Evolutionary conservation across 371 early-diverging fungal species (phyloP).

Genomic region (Actinomortierella ambigua): DNA sequence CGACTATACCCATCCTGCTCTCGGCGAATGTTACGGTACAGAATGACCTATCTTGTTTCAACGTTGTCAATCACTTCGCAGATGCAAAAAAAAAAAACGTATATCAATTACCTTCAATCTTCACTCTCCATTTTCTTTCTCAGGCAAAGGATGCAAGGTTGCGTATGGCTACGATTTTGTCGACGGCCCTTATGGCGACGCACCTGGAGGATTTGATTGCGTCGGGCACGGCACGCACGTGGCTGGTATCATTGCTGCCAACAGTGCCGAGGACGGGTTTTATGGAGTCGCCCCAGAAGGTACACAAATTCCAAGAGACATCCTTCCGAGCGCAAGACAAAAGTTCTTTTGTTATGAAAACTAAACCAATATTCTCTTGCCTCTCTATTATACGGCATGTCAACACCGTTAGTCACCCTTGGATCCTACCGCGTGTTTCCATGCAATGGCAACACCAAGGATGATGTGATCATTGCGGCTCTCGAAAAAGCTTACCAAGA

Average conservation of each 20-base stretch:
- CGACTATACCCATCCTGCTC: slow-evolving; percentile 69
- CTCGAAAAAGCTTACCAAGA: slow-evolving; percentile 62
- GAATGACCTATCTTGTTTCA: neutral
- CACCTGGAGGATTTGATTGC: slow-evolving; percentile 29
- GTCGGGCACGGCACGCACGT: slow-evolving; percentile 68
- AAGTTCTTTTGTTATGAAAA: no score
- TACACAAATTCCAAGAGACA: no score
- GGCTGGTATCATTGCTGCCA: slow-evolving; percentile 63
- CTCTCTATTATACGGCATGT: no score
- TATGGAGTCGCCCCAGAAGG: slow-evolving; percentile 65
- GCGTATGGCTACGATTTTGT: slow-evolving; percentile 60
- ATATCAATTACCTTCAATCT: neutral
- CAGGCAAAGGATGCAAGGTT: slow-evolving; percentile 56
- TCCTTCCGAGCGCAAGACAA: no score
- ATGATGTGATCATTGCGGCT: slow-evolving; percentile 69
- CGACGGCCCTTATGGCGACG: slow-evolving; percentile 32
- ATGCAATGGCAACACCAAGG: slow-evolving; percentile 60
- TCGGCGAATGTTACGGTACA: slow-evolving; percentile 74
- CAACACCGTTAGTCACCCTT: slow-evolving; percentile 54
- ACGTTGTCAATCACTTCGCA: neutral
- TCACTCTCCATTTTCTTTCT: neutral
- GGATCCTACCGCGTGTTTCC: slow-evolving; percentile 69
- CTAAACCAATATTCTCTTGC: no score
- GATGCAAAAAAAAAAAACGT: neutral
- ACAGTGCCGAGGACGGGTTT: slow-evolving; percentile 45